These are phyloP conservation scores for Daedalea quercina DNA, from an alignment of 768 basidiomycete genomes.

Conservation along the genomic window DNA sequence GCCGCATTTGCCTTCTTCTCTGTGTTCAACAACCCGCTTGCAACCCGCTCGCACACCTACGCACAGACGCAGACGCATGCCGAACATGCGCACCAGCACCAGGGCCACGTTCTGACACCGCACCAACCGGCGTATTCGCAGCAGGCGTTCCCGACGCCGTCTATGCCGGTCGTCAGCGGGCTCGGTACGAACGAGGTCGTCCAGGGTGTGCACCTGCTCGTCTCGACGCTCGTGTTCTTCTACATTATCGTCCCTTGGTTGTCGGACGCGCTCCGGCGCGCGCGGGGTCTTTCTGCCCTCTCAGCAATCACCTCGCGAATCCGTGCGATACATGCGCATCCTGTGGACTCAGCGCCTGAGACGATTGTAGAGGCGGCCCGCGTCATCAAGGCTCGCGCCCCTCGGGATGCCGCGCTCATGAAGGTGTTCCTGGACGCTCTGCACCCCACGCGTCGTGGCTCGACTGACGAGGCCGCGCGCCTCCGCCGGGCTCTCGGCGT, in stretches of 20 bases:
- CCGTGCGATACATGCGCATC: background rate
- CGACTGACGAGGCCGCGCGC: constrained; percentile 29
- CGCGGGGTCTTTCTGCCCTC: constrained; percentile 6
- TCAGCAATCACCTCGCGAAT: constrained; percentile 1
- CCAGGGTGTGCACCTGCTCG: constrained; percentile 60
- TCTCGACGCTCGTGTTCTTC: constrained; percentile 56
- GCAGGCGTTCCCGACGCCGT: constrained; percentile 12
- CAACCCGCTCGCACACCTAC: constrained; percentile 30
- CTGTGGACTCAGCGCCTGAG: background rate
- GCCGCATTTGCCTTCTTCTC: constrained; percentile 82
- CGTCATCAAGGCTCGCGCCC: background rate
- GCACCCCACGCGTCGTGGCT: constrained; percentile 25
- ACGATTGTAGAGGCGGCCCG: background rate
- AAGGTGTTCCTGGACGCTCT: constrained; percentile 28
- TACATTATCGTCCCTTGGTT: constrained; percentile 48
- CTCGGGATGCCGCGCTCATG: constrained; percentile 12
- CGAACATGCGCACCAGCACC: constrained; percentile 51
- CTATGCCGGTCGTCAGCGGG: constrained; percentile 7
- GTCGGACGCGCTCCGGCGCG: constrained; percentile 21
- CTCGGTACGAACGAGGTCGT: constrained; percentile 48
- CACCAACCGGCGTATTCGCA: constrained; percentile 19
- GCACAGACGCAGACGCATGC: constrained; percentile 7
- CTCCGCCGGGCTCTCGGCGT: constrained; percentile 36
- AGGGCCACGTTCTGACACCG: constrained; percentile 45
- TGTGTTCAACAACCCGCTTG: constrained; percentile 73